Evolutionary conservation across 1,284 basidiomycete species (phyloP).

Genomic region (Heterobasidion parviporum): DNA sequence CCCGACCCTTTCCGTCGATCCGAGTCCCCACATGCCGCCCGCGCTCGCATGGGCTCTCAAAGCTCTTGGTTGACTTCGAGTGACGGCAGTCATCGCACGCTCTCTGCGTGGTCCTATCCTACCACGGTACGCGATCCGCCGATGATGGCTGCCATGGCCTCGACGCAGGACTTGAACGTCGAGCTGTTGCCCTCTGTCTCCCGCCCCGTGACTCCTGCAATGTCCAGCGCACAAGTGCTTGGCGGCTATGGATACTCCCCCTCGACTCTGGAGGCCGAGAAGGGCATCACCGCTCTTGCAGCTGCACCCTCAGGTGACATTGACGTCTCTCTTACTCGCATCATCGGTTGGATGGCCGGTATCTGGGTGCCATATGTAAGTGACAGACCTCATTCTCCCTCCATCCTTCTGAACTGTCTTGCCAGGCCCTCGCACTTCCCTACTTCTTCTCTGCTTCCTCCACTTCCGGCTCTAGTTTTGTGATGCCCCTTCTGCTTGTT

Average conservation of each 20-base stretch:
- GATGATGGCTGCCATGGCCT: constrained; percentile 16
- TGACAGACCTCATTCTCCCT: constrained; percentile 7
- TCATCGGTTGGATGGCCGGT: constrained; percentile 50
- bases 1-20: constrained; percentile 54
- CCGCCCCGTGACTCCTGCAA: constrained; percentile 41
- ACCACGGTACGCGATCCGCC: constrained; percentile 25
- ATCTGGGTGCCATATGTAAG: constrained; percentile 63
- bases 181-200: constrained; percentile 29
- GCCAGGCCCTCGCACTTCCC: constrained; percentile 47
- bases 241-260: constrained; percentile 55
- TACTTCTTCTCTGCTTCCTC: constrained; percentile 44
- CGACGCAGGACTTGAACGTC: constrained; percentile 30
- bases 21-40: constrained; percentile 24
- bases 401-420: constrained; percentile 5
- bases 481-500: constrained; percentile 40
- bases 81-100: constrained; percentile 43
- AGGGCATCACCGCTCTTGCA: constrained; percentile 36
- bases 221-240: constrained; percentile 50
- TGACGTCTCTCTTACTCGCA: constrained; percentile 44
- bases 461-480: constrained; percentile 23
- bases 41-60: constrained; percentile 50
- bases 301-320: constrained; percentile 33
- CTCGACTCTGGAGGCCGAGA: constrained; percentile 37
- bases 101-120: constrained; percentile 63
- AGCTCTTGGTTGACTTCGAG: constrained; percentile 65